A percentile compares a stretch with the other conserved stretches of the same genome.
phyloP scores from a whole-genome alignment of 306 rosid genomes.

The Oxytropis ochrocephala region DNA sequence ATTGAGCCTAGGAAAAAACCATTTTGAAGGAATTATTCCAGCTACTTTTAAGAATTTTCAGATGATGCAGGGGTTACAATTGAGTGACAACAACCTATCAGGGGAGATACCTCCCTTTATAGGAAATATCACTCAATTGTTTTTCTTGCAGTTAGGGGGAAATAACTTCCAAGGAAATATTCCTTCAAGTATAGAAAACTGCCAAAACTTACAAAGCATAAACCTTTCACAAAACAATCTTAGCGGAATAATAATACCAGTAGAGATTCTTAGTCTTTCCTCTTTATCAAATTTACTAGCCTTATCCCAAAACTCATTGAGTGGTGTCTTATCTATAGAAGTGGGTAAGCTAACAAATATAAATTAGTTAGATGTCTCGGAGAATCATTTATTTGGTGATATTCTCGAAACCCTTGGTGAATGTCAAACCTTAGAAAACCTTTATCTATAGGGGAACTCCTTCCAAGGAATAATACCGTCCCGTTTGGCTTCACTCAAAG shows the following conservation, averaged over 20 bases:
- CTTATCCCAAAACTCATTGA: conserved; percentile 26
- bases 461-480: conserved; percentile 29
- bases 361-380: background rate
- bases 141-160: fast-evolving
- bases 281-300: no score
- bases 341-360: conserved; percentile 14
- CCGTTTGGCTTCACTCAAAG: conserved; percentile 9
- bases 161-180: conserved; percentile 28
- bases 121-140: conserved; percentile 22
- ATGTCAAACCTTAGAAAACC: background rate
- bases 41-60: conserved; percentile 3
- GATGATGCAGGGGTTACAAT: background rate
- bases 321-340: conserved; percentile 11
- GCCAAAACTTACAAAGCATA: background rate
- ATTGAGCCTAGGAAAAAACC: background rate
- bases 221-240: background rate
- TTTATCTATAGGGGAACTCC: conserved; percentile 17
- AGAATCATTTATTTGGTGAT: conserved; percentile 19
- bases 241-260: conserved; percentile 25
- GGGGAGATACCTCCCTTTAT: conserved; percentile 3
- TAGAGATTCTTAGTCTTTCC: background rate
- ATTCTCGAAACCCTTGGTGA: conserved; percentile 20
- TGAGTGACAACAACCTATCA: background rate
- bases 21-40: conserved; percentile 28
- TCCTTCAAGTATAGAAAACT: conserved; percentile 17